Conservation (phyloP, 148 eudicot species). For the Euryodendron excelsum region DNA sequence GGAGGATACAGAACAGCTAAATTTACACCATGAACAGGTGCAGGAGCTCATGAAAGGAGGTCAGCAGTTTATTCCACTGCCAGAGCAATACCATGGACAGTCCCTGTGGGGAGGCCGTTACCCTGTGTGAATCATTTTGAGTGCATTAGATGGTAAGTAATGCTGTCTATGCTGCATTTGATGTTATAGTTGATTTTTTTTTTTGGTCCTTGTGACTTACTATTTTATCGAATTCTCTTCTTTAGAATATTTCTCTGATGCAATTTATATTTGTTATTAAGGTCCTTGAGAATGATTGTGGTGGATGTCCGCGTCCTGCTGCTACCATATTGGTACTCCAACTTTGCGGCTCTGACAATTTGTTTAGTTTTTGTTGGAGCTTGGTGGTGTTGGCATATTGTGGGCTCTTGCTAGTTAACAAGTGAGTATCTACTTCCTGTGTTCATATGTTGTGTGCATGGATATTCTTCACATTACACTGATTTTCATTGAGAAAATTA, state of each 20-base stretch:
- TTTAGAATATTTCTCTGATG: neutral
- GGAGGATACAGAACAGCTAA: slow-evolving; percentile 34
- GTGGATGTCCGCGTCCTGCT: slow-evolving; percentile 36
- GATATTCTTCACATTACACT: too few species aligned
- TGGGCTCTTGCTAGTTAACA: slow-evolving; percentile 40
- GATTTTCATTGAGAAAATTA: too few species aligned
- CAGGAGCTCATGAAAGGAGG: slow-evolving; percentile 33
- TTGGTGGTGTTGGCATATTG: slow-evolving; percentile 41
- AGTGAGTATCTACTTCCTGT: slow-evolving; percentile 31
- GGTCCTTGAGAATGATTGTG: slow-evolving; percentile 37
- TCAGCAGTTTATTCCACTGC: slow-evolving; percentile 39
- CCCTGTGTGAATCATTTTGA: slow-evolving; percentile 41
- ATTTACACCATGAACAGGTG: slow-evolving; percentile 32
- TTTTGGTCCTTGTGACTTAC: neutral
- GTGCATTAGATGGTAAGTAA: slow-evolving; percentile 30
- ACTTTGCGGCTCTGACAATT: slow-evolving; percentile 36
- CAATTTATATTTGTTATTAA: slow-evolving; percentile 15
- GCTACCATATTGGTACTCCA: slow-evolving; percentile 31
- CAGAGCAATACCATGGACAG: slow-evolving; percentile 47
- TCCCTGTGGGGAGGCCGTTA: slow-evolving; percentile 47
- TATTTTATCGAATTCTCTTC: slow-evolving; percentile 3
- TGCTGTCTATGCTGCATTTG: slow-evolving; percentile 6
- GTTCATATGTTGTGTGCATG: neutral
- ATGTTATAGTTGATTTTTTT: neutral
- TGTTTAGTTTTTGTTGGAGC: slow-evolving; percentile 41